Conservation (phyloP, 2,329 filamentous ascomycete species). For the Reticulascus tulasneorum region DNA sequence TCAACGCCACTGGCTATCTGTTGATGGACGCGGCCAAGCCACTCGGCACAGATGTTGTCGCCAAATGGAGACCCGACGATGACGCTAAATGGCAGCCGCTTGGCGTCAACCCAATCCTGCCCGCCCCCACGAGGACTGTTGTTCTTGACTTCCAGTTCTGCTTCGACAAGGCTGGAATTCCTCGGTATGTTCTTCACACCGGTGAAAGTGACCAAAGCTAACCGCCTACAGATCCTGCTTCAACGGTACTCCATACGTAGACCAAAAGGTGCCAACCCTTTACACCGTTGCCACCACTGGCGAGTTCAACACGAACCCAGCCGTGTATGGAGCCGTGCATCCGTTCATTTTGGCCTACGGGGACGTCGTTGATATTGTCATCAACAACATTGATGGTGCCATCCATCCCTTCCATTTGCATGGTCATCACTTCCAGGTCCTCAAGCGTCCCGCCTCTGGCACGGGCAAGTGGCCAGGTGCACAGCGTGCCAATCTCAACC, state of each 20-base stretch:
- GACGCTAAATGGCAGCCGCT: conserved; percentile 57
- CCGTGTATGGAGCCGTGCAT: conserved; percentile 39
- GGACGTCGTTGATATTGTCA: conserved; percentile 40
- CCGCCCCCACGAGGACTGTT: conserved; percentile 51
- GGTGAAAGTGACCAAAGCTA: neutral
- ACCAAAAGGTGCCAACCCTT: conserved; percentile 64
- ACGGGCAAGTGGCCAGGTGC: conserved; percentile 31
- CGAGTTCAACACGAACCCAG: conserved; percentile 33
- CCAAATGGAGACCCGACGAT: conserved; percentile 50
- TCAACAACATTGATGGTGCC: conserved; percentile 45
- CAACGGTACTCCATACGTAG: conserved; percentile 65
- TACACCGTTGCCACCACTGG: conserved; percentile 65
- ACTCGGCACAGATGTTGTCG: conserved; percentile 25
- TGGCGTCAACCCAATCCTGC: conserved; percentile 46
- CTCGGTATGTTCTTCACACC: conserved; percentile 39
- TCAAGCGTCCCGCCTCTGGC: conserved; percentile 34
- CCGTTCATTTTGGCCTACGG: conserved; percentile 34
- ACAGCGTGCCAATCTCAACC: conserved; percentile 20
- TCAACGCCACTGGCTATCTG: conserved; percentile 41
- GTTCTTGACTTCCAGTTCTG: conserved; percentile 55
- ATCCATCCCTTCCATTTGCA: conserved; percentile 52
- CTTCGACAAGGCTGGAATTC: conserved; percentile 56
- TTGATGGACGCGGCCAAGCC: conserved; percentile 29
- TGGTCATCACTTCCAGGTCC: conserved; percentile 52
- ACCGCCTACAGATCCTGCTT: conserved; percentile 38